These are phyloP conservation scores for Heritiera littoralis DNA, from an alignment of 345 rosid species.

Conservation along the genomic window DNA sequence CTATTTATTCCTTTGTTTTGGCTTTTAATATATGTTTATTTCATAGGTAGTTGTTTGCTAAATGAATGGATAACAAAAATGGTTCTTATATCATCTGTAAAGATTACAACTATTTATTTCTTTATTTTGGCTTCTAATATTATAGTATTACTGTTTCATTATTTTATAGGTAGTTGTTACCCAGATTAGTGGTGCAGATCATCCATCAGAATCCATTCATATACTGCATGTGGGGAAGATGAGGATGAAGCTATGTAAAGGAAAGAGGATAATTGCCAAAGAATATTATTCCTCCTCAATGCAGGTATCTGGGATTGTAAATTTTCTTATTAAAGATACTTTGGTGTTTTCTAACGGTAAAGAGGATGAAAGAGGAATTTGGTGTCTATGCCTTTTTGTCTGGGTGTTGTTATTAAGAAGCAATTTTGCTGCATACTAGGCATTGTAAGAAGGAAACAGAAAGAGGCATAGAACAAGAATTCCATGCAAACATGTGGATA, in stretches of 20 bases:
- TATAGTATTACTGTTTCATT: neutral
- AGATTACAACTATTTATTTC: neutral
- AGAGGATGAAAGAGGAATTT: neutral
- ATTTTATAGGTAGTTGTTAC: slow-evolving; percentile 68
- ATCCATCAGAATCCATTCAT: slow-evolving; percentile 78
- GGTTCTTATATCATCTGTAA: neutral
- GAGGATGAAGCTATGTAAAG: slow-evolving; percentile 92
- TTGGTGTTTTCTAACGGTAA: neutral
- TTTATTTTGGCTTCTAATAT: neutral
- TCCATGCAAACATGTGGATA: neutral
- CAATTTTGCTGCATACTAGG: neutral
- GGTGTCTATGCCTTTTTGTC: neutral
- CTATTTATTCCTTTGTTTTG: neutral
- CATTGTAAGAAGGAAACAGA: neutral
- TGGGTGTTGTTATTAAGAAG: neutral
- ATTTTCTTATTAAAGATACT: neutral
- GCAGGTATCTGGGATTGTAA: slow-evolving; percentile 55
- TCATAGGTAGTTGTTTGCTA: slow-evolving; percentile 69
- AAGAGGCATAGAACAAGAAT: neutral
- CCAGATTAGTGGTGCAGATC: slow-evolving; percentile 72
- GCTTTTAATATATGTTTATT: neutral
- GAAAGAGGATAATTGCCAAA: slow-evolving; percentile 67
- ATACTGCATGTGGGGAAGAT: slow-evolving; percentile 88
- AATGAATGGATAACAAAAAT: slow-evolving; percentile 43
- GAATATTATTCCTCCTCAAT: slow-evolving; percentile 84